These are phyloP conservation scores for Phaeotremella fagi DNA, from an alignment of 768 basidiomycete genomes.

Conservation along the genomic window DNA sequence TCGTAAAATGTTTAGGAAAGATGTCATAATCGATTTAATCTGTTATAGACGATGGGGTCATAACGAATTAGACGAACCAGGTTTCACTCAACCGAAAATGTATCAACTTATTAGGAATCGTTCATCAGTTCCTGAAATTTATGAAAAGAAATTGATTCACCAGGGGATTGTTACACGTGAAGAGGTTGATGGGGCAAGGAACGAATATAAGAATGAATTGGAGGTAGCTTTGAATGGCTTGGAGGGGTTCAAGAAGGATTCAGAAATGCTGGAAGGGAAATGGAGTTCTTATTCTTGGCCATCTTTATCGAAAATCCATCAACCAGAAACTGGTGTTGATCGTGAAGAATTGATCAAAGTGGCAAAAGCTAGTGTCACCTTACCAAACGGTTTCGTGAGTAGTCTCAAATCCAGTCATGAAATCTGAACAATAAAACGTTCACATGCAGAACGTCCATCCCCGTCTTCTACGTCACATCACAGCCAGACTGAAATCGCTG, in stretches of 20 bases:
- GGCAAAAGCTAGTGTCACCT: slow-evolving; percentile 64
- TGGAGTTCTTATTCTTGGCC: slow-evolving; percentile 68
- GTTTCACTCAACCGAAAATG: slow-evolving; percentile 84
- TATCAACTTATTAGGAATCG: slow-evolving; percentile 78
- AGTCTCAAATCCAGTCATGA: not conserved
- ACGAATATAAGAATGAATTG: slow-evolving; percentile 60
- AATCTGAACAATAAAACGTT: not conserved
- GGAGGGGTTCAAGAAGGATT: slow-evolving; percentile 53
- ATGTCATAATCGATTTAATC: slow-evolving; percentile 81
- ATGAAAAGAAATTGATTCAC: slow-evolving; percentile 58
- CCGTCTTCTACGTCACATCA: slow-evolving; percentile 72
- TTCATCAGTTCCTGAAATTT: slow-evolving; percentile 71
- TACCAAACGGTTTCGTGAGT: slow-evolving; percentile 63
- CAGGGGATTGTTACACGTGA: slow-evolving; percentile 56
- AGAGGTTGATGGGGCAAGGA: slow-evolving; percentile 56
- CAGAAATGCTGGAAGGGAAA: slow-evolving; percentile 60
- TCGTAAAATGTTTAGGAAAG: slow-evolving; percentile 79
- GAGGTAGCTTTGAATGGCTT: slow-evolving; percentile 59
- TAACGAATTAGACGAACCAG: slow-evolving; percentile 81
- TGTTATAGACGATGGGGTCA: slow-evolving; percentile 85
- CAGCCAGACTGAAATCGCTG: slow-evolving; percentile 65
- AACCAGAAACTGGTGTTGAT: slow-evolving; percentile 67
- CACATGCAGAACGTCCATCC: slow-evolving; percentile 65
- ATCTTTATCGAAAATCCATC: slow-evolving; percentile 53
- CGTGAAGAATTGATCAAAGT: slow-evolving; percentile 56